Percentiles rank a stretch among this genome's conserved stretches.
phyloP scores from a whole-genome alignment of 176 grass and related monocot genomes.

The Carex kokanica region DNA sequence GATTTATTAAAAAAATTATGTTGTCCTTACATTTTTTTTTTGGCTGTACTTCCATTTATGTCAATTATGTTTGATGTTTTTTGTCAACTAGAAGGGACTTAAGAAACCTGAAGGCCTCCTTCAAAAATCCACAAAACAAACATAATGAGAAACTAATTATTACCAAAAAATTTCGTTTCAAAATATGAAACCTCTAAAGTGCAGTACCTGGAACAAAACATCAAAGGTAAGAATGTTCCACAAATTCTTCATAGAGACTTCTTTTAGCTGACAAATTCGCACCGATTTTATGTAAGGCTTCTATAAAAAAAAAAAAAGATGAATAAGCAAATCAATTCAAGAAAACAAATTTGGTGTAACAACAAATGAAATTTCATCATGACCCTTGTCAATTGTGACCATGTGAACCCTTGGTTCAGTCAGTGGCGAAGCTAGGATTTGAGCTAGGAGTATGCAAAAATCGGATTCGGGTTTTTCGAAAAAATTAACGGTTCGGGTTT shows the following conservation, averaged over 20 bases:
- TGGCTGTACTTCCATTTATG: background rate
- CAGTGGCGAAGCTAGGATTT: no score
- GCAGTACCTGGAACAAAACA: background rate
- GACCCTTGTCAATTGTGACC: background rate
- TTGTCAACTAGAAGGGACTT: background rate
- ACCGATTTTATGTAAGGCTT: background rate
- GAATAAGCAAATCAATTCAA: background rate
- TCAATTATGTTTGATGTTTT: background rate
- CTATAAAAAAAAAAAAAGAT: background rate
- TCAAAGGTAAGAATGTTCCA: background rate
- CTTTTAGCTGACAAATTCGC: constrained; percentile 6
- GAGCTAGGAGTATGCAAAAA: no score
- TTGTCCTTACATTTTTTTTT: background rate
- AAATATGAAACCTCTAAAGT: background rate
- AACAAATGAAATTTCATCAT: background rate
- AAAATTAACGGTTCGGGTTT: no score
- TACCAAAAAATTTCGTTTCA: background rate
- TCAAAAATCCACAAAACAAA: background rate
- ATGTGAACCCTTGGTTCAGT: background rate
- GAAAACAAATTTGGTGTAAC: background rate
- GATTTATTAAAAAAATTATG: no score
- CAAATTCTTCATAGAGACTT: background rate
- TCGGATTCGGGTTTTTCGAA: no score
- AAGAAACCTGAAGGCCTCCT: background rate
- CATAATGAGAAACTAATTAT: background rate